These are phyloP conservation scores for Nicotiana benthamiana DNA, from an alignment of 257 asterid genomes.

Conservation along the genomic window DNA sequence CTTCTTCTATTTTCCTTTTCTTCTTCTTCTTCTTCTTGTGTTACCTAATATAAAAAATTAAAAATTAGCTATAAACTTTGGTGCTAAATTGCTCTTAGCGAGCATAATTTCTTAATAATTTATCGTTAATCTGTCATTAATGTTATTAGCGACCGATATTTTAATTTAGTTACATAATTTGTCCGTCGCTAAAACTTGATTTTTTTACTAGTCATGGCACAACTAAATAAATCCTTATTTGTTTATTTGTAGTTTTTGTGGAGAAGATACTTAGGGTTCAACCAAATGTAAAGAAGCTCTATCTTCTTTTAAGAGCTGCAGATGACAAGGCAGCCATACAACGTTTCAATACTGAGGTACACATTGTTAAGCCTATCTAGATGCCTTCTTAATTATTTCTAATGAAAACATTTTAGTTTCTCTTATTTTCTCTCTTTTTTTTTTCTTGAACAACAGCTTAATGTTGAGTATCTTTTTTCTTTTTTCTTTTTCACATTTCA, in stretches of 20 bases:
- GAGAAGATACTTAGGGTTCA: conserved; percentile 80
- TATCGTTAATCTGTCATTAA: no score
- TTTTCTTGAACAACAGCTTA: not conserved
- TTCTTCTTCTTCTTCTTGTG: no score
- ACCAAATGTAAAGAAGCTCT: conserved; percentile 77
- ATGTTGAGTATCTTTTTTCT: not conserved
- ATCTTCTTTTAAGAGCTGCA: conserved; percentile 75
- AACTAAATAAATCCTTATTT: not conserved
- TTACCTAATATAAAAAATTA: no score
- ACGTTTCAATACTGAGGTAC: conserved; percentile 74
- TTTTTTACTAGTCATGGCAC: no score
- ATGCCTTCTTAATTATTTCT: not conserved
- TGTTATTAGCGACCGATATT: no score
- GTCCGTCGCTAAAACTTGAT: no score
- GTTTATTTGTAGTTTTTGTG: conserved; percentile 46
- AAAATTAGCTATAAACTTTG: no score
- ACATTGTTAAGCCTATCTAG: not conserved
- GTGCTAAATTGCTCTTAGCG: no score
- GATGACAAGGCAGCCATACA: conserved; percentile 51
- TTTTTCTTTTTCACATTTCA: no score
- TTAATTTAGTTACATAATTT: no score
- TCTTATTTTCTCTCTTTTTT: not conserved
- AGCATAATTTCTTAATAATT: no score
- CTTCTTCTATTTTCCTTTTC: not conserved
- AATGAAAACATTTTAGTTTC: not conserved